These are phyloP conservation scores for Puccinia novopanici DNA, from an alignment of 1,284 basidiomycete species.

Conservation along the genomic window DNA sequence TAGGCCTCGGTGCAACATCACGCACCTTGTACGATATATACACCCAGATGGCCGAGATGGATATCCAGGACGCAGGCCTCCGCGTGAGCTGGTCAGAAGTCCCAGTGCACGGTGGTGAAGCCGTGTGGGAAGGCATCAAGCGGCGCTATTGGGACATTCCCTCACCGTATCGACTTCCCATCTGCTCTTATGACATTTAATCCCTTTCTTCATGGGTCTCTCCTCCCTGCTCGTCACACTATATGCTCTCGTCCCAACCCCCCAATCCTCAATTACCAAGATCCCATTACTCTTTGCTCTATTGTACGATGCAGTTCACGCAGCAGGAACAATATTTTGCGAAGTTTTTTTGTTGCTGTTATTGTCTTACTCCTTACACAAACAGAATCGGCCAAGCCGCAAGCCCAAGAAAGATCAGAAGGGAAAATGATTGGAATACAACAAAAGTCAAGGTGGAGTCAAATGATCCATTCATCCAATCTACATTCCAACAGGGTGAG, in stretches of 20 bases:
- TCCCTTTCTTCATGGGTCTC: background rate
- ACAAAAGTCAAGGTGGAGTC: background rate
- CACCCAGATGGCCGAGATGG: constrained; percentile 43
- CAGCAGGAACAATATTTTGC: too few relatives aligned
- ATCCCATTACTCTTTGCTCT: too few relatives aligned
- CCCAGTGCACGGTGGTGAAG: constrained; percentile 35
- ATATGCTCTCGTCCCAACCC: too few relatives aligned
- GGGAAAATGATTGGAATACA: background rate
- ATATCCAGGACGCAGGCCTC: constrained; percentile 32
- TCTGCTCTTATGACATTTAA: constrained; percentile 40
- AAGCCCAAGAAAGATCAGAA: background rate
- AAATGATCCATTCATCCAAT: constrained; percentile 34
- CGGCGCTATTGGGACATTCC: constrained; percentile 48
- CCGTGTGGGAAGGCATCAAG: constrained; percentile 46
- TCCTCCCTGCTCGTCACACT: too few relatives aligned
- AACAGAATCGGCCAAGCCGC: background rate
- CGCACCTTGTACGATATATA: constrained; percentile 43
- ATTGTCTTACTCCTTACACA: too few relatives aligned
- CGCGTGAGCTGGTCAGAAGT: constrained; percentile 42
- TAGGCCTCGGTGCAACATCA: constrained; percentile 48
- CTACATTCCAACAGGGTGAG: constrained; percentile 28
- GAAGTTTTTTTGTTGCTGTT: too few relatives aligned
- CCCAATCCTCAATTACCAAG: too few relatives aligned
- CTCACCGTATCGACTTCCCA: constrained; percentile 39
- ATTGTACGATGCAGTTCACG: too few relatives aligned